phyloP scores from a whole-genome alignment of 257 asterid species.

The Capsicum baccatum region DNA sequence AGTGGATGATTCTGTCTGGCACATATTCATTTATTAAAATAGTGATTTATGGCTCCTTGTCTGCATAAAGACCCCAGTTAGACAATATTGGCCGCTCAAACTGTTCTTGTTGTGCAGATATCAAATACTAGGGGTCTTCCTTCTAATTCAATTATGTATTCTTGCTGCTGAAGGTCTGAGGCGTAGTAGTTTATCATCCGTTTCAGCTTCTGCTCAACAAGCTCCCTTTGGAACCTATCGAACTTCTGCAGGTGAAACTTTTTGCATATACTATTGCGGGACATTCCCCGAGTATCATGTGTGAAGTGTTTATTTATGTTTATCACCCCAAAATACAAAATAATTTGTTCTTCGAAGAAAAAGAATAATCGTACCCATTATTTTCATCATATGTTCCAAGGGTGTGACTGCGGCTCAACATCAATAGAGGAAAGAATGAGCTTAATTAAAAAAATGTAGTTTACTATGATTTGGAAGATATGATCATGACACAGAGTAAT shows the following conservation, averaged over 20 bases:
- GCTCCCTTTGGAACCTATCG: slow-evolving; percentile 74
- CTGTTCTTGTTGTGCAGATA: slow-evolving; percentile 60
- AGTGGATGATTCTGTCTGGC: slow-evolving; percentile 19
- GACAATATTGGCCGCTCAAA: slow-evolving; percentile 21
- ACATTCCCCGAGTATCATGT: neutral
- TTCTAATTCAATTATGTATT: slow-evolving; percentile 89
- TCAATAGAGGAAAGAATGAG: neutral
- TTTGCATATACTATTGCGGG: neutral
- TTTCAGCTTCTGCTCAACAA: slow-evolving; percentile 77
- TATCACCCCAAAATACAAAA: slow-evolving; percentile 13
- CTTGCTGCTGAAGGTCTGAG: slow-evolving; percentile 92
- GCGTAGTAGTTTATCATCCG: slow-evolving; percentile 81
- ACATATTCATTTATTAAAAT: slow-evolving; percentile 2
- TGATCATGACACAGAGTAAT: neutral
- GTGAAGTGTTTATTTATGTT: slow-evolving; percentile 21
- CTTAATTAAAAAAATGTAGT: neutral
- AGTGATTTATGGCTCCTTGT: neutral
- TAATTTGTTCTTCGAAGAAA: neutral
- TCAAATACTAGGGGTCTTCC: slow-evolving; percentile 97
- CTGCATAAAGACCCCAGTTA: neutral
- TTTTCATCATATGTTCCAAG: neutral
- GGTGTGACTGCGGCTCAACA: neutral
- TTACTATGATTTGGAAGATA: slow-evolving; percentile 7
- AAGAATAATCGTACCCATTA: neutral
- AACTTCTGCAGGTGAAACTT: slow-evolving; percentile 65